Conservation (phyloP, 768 basidiomycete species). For the Auricularia heimuer region DNA sequence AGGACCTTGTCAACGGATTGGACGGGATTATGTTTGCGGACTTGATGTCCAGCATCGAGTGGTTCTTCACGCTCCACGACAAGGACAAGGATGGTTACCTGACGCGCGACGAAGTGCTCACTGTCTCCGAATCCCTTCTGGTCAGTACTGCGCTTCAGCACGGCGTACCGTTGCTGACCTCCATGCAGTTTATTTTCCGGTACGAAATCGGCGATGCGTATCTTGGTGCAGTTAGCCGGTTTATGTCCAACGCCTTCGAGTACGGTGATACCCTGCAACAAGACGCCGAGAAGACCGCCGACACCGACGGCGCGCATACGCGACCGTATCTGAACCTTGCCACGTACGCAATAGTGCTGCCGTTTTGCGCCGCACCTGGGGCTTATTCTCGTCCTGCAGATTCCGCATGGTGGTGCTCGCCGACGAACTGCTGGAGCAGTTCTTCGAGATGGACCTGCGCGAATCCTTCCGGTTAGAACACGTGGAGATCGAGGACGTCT, state of each 20-base stretch:
- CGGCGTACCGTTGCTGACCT: constrained; percentile 2
- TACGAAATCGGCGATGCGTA: constrained; percentile 95
- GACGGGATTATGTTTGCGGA: constrained; percentile 93
- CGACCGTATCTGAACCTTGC: constrained; percentile 85
- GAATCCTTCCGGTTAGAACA: constrained; percentile 76
- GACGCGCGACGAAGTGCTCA: constrained; percentile 94
- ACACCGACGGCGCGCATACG: not conserved
- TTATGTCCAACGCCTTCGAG: constrained; percentile 98
- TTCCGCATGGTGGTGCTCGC: constrained; percentile 99
- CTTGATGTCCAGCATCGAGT: constrained; percentile 96
- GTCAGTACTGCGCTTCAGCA: constrained; percentile 33
- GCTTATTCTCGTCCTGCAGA: constrained; percentile 25
- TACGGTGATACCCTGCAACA: constrained; percentile 91
- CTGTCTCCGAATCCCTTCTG: constrained; percentile 86
- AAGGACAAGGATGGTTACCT: constrained; percentile 93
- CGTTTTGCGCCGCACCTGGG: too few relatives aligned
- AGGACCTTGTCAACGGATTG: constrained; percentile 85
- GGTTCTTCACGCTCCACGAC: constrained; percentile 95
- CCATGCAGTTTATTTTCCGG: constrained; percentile 86
- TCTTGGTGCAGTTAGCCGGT: constrained; percentile 89
- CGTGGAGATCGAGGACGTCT: constrained; percentile 45
- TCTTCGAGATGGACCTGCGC: constrained; percentile 89
- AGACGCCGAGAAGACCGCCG: constrained; percentile 24
- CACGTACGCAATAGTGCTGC: constrained; percentile 35
- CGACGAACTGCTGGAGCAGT: constrained; percentile 91